Evolutionary conservation across 1,284 basidiomycete genomes (phyloP).

Genomic region (Pseudozyma flocculosa): DNA sequence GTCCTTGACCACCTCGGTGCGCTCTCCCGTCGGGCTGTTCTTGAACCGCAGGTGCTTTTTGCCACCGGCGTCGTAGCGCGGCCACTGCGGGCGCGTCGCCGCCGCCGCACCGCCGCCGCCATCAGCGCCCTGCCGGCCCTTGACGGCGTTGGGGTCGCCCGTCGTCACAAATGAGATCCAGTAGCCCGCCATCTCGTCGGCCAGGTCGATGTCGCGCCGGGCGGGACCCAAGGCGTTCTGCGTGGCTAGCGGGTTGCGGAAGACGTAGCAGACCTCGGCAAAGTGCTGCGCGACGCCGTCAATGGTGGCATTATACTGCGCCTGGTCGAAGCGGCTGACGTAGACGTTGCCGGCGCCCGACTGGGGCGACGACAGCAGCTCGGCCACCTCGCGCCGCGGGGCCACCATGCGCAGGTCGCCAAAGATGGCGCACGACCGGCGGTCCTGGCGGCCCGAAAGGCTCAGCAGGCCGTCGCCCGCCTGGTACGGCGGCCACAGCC

Average conservation of each 20-base stretch:
- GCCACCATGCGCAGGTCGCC: constrained; percentile 19
- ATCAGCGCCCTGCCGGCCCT: no score
- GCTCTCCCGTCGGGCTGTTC: constrained; percentile 9
- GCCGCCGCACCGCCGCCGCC: no score
- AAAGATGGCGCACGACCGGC: constrained; percentile 18
- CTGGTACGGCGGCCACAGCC: constrained; percentile 17
- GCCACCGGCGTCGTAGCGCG: not conserved
- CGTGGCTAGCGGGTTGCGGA: constrained; percentile 34
- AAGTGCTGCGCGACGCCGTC: constrained; percentile 27
- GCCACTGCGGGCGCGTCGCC: constrained; percentile 8
- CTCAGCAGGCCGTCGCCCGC: constrained; percentile 15
- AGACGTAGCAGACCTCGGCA: constrained; percentile 39
- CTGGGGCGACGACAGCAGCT: constrained; percentile 1
- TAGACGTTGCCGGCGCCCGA: constrained; percentile 10
- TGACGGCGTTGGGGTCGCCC: constrained; percentile 30
- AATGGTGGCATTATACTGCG: constrained; percentile 27
- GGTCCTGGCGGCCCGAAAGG: constrained; percentile 11
- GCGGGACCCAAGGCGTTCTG: constrained; percentile 36
- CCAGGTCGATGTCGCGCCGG: constrained; percentile 23
- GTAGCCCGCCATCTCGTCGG: constrained; percentile 37
- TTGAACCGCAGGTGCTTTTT: not conserved
- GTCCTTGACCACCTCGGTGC: constrained; percentile 5
- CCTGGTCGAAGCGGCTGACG: constrained; percentile 38
- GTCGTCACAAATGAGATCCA: constrained; percentile 43
- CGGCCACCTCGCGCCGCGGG: constrained; percentile 9